Percentiles rank a stretch among this genome's conserved stretches.
Evolutionary conservation across 2,329 filamentous ascomycete genomes (phyloP).

Genomic region (Bisporella sp.): DNA sequence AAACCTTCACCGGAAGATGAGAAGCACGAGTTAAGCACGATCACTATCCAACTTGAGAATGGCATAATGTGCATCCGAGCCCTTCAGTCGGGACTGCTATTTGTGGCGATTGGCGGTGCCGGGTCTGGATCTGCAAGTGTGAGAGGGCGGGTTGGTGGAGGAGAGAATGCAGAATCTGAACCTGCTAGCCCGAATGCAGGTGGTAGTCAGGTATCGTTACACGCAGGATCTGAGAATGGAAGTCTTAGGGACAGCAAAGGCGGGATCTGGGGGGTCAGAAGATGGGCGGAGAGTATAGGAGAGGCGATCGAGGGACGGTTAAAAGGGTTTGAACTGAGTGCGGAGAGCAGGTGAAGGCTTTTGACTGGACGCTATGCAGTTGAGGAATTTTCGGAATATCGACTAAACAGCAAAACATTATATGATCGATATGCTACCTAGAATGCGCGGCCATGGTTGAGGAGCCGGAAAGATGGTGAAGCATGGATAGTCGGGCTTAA

Average conservation of each 20-base stretch:
- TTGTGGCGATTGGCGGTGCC: conserved; percentile 47
- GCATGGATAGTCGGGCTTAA: no score
- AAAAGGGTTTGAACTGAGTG: conserved; percentile 29
- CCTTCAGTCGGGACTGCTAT: conserved; percentile 52
- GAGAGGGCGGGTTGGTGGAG: conserved; percentile 2
- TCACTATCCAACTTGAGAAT: conserved; percentile 43
- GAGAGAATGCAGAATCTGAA: conserved; percentile 14
- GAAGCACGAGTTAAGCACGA: conserved; percentile 16
- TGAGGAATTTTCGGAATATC: no score
- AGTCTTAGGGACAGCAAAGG: conserved; percentile 33
- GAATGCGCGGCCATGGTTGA: no score
- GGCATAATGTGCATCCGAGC: conserved; percentile 51
- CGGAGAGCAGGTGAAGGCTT: conserved; percentile 12
- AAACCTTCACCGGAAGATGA: conserved; percentile 8
- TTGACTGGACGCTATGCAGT: no score
- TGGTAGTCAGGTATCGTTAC: neutral
- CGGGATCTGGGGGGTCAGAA: conserved; percentile 44
- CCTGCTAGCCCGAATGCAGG: neutral
- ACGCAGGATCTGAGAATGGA: conserved; percentile 23
- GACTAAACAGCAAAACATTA: no score
- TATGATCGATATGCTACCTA: no score
- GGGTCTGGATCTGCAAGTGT: conserved; percentile 1
- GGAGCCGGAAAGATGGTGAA: no score
- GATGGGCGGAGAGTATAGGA: conserved; percentile 52
- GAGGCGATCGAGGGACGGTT: conserved; percentile 55